Conservation (phyloP, 805 yeast species). For the Debaryomyces maramus region DNA sequence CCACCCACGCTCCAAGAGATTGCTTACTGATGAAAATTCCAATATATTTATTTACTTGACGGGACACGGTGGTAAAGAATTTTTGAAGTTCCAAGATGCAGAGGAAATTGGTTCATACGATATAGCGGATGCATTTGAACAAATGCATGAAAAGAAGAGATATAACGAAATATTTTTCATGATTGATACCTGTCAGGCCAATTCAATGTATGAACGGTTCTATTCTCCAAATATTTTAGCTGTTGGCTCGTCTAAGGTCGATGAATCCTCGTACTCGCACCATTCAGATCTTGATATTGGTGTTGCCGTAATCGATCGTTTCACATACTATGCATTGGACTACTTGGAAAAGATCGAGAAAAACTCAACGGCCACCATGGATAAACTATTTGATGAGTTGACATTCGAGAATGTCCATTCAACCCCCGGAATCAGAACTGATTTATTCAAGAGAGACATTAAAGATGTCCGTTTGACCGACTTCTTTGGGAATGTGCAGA, state of each 20-base stretch:
- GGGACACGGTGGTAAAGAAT: constrained; percentile 98
- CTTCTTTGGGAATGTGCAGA: constrained; percentile 90
- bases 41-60: constrained; percentile 94
- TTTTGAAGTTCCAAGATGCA: constrained; percentile 95
- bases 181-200: constrained; percentile 99
- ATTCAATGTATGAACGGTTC: constrained; percentile 91
- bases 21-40: constrained; percentile 89
- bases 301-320: constrained; percentile 95
- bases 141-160: constrained; percentile 93
- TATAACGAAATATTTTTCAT: constrained; percentile 94
- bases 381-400: constrained; percentile 82
- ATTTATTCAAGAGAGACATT: constrained; percentile 65
- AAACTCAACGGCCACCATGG: constrained; percentile 71
- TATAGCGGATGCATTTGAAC: constrained; percentile 94
- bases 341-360: constrained; percentile 80
- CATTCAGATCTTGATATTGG: constrained; percentile 95
- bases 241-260: constrained; percentile 86
- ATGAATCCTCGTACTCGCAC: constrained; percentile 91
- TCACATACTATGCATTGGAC: constrained; percentile 88
- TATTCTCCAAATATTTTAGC: constrained; percentile 91
- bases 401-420: constrained; percentile 86
- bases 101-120: constrained; percentile 96
- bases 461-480: constrained; percentile 79
- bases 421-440: constrained; percentile 89
- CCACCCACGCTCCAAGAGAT: constrained; percentile 88